These are phyloP conservation scores for Apiospora saccharicola DNA, from an alignment of 2,329 filamentous ascomycete species.

Conservation along the genomic window DNA sequence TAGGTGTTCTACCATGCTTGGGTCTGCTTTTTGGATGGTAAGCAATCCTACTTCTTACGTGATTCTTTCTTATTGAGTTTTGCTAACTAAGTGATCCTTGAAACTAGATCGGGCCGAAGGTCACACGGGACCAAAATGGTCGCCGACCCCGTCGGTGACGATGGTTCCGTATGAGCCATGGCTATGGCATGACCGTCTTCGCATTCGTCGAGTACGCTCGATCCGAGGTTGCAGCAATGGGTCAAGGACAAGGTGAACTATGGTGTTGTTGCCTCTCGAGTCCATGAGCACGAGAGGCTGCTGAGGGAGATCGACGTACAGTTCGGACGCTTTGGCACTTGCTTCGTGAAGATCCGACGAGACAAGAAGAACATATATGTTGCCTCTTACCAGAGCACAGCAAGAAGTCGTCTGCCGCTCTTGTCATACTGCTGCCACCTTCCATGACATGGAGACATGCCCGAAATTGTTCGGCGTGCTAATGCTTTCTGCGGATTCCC, in stretches of 20 bases:
- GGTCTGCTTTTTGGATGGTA: conserved; percentile 70
- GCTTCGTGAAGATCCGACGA: conserved; percentile 70
- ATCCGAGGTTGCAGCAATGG: no score
- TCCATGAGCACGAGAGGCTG: conserved; percentile 56
- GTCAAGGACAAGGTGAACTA: no score
- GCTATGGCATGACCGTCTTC: no score
- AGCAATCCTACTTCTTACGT: conserved; percentile 53
- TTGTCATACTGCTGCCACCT: no score
- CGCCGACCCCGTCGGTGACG: no score
- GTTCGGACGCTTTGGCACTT: conserved; percentile 62
- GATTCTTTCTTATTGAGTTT: not conserved
- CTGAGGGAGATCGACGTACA: conserved; percentile 58
- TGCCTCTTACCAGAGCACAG: conserved; percentile 70
- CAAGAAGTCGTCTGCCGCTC: conserved; percentile 42
- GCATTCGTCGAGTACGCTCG: no score
- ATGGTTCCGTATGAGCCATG: no score
- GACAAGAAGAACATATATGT: conserved; percentile 66
- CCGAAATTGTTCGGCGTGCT: no score
- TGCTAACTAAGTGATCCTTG: conserved; percentile 52
- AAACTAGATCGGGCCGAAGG: no score
- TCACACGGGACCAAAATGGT: no score
- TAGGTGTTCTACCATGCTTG: conserved; percentile 61
- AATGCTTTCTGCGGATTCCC: no score
- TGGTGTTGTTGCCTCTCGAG: conserved; percentile 37
- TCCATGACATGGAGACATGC: no score